Evolutionary conservation across 805 yeast species (phyloP).

Genomic region (Myxozyma mucilagina): DNA sequence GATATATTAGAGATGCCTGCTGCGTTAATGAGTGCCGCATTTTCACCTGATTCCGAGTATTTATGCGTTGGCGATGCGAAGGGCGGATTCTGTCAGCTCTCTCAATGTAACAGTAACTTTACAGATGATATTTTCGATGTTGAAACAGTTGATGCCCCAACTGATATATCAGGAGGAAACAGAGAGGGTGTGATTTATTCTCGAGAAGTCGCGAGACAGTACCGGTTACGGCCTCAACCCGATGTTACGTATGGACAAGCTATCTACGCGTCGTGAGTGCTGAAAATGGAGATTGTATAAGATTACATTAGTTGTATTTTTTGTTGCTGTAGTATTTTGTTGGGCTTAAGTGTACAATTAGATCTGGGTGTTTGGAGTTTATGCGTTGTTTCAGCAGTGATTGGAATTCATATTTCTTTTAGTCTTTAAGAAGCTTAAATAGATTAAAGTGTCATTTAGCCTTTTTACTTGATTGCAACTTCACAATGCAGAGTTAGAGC

Average conservation of each 20-base stretch:
- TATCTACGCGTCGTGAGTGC: background rate
- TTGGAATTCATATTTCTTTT: no score
- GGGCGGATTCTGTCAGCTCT: background rate
- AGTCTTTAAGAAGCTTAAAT: no score
- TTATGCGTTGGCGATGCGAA: conserved; percentile 9
- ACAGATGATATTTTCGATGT: background rate
- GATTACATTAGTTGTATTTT: background rate
- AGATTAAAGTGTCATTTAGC: no score
- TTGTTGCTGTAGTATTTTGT: background rate
- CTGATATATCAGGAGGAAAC: background rate
- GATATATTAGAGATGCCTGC: background rate
- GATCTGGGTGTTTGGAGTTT: no score
- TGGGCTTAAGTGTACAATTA: no score
- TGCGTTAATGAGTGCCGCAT: conserved; percentile 6
- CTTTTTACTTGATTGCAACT: no score
- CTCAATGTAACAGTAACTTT: background rate
- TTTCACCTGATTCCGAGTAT: conserved; percentile 3
- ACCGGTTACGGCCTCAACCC: background rate
- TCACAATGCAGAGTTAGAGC: no score
- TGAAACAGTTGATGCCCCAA: background rate
- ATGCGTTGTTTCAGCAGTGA: no score
- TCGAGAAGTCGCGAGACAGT: background rate
- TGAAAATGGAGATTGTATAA: background rate
- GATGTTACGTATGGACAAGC: background rate
- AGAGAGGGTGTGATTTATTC: background rate